Base-by-base conservation (phyloP, 148 eudicot species). In the Camellia lanceoleosa region DNA sequence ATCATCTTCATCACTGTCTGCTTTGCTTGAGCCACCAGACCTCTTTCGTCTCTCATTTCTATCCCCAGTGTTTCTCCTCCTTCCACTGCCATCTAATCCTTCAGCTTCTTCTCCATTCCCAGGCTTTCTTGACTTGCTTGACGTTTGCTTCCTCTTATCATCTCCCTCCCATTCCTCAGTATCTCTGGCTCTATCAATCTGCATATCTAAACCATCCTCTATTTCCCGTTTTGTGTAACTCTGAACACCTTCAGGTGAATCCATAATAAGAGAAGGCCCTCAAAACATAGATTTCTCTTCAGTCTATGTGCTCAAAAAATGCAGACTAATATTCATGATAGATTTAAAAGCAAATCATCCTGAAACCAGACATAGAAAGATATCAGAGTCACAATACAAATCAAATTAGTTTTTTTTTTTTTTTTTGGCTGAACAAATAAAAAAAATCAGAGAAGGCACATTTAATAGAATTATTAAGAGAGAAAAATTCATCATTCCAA, bases 1-100 rank as follows among this genome's bases (percentile, higher is more conserved):
- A 56, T 85, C 91, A 70, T 90, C 92, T 76, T 87, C 94, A 77
- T 92, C 98, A 73, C 81, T 79, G 81, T 83, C 88, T n/a, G 83
- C 89, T 85, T 86, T 91, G 80, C 87, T 82, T 47, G 89, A 87
- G 7, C 87, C 89, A 89, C 89, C 82, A 54, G 87, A 84, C 74
- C 85, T 78, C 85, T 90, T 92, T 60, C 85, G 85, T 71, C 84
- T 86, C 44, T 89, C 93, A 84, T 71, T 84, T 83, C 91, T 89
- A n/a, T 93, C 92, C 23, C 87, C 89, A 65, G 74, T 77, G 77
- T 84, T 90, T 84, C 82, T 94, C 82, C 84, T 91, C 76, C 79
- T 91, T 13, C 86, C 89, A 82, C 88, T 84, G 68, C 80, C 78
- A 81, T 88, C 97, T 78, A 89, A 74, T 15, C 87, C 92, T 78